Conservation (phyloP, 2,329 filamentous ascomycete species). For the Diplodia sapinea region DNA sequence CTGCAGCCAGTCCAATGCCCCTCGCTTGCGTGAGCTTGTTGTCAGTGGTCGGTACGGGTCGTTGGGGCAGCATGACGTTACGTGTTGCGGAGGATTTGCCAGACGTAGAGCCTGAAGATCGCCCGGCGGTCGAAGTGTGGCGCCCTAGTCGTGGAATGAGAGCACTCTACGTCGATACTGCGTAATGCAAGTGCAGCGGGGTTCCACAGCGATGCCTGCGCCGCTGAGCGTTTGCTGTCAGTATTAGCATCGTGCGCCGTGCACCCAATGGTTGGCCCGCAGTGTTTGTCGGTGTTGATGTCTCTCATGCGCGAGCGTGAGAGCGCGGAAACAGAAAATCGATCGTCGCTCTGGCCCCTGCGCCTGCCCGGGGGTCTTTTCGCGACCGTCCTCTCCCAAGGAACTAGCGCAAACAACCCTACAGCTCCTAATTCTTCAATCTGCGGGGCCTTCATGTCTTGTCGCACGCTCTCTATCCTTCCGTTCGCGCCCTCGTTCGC, state of each 20-base stretch:
- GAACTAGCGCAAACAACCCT: conserved; percentile 6
- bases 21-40: not conserved
- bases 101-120: conserved; percentile 18
- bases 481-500: not conserved
- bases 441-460: not conserved
- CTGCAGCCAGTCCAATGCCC: not conserved
- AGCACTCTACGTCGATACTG: not conserved
- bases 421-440: conserved; percentile 2
- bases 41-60: not conserved
- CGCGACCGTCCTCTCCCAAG: not conserved
- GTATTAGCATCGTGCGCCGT: not conserved
- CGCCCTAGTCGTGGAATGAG: not conserved
- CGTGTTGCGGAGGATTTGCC: not conserved
- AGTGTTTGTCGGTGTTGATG: not conserved
- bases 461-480: not conserved
- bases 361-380: not conserved
- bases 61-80: conserved; percentile 1
- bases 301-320: not conserved
- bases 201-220: not conserved
- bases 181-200: not conserved
- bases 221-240: not conserved
- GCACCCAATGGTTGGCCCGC: not conserved
- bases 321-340: not conserved
- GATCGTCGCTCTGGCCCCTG: not conserved
- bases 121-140: conserved; percentile 1